Conservation (phyloP, 306 rosid species). For the Quillaja saponaria region DNA sequence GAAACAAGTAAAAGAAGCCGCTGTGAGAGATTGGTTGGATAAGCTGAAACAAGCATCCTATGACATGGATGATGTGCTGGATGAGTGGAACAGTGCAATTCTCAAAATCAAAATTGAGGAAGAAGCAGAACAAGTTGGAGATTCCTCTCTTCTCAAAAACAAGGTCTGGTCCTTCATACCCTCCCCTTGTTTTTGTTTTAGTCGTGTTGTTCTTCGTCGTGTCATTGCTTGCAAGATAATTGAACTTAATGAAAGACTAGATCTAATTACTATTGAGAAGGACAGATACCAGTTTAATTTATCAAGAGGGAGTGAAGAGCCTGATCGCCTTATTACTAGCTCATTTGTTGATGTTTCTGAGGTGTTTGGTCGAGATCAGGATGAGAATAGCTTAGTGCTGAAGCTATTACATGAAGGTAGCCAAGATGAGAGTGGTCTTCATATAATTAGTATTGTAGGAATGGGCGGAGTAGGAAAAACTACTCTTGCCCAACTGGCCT, state of each 20-base stretch:
- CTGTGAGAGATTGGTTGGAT: constrained; percentile 7
- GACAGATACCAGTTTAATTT: too few relatives aligned
- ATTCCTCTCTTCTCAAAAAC: too few relatives aligned
- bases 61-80: constrained; percentile 24
- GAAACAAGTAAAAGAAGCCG: constrained; percentile 8
- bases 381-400: constrained; percentile 4
- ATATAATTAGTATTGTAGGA: neutral
- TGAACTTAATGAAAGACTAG: constrained; percentile 19
- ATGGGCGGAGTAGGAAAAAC: neutral
- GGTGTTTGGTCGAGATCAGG: constrained; percentile 26
- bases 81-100: constrained; percentile 12
- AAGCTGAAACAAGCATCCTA: constrained; percentile 15
- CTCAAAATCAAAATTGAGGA: too few relatives aligned
- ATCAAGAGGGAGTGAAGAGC: too few relatives aligned
- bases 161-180: too few relatives aligned
- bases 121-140: too few relatives aligned
- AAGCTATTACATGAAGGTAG: neutral
- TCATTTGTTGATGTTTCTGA: too few relatives aligned
- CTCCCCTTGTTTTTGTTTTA: neutral
- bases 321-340: too few relatives aligned
- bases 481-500: constrained; percentile 11
- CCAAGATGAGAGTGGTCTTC: neutral
- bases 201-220: too few relatives aligned
- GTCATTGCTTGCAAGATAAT: neutral
- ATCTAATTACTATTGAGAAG: constrained; percentile 5